These are phyloP conservation scores for Agarophyton chilense DNA, from an alignment of 23 red algal species.

Conservation along the genomic window DNA sequence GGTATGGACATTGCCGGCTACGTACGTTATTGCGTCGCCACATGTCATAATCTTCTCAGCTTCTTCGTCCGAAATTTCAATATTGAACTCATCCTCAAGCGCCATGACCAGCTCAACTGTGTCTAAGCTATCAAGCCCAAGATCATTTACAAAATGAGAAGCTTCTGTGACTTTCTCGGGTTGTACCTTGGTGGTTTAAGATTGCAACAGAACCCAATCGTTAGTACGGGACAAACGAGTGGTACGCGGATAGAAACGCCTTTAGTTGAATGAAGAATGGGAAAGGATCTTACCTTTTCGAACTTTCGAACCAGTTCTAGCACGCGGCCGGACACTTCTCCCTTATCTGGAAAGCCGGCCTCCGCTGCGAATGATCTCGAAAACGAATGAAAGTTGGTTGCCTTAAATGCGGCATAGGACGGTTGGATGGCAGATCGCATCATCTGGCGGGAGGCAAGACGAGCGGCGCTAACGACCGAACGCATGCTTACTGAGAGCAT, in stretches of 20 bases:
- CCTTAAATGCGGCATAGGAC: not conserved
- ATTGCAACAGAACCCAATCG: not conserved
- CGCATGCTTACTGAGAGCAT: not conserved
- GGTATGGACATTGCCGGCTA: slow-evolving; percentile 79
- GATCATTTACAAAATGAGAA: slow-evolving; percentile 93
- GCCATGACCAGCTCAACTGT: slow-evolving; percentile 99
- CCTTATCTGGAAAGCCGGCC: slow-evolving; percentile 72
- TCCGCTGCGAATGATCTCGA: slow-evolving; percentile 68
- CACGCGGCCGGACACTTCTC: slow-evolving; percentile 77
- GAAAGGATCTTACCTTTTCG: slow-evolving; percentile 81
- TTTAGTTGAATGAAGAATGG: not conserved
- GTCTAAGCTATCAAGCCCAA: slow-evolving; percentile 92
- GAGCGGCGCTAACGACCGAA: not conserved
- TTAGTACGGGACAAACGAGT: not conserved
- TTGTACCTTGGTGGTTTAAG: slow-evolving; percentile 65
- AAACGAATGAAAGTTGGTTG: not conserved
- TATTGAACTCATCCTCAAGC: slow-evolving; percentile 97
- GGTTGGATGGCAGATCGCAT: slow-evolving; percentile 19
- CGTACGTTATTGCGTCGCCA: slow-evolving; percentile 83
- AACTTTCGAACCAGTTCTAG: slow-evolving; percentile 95
- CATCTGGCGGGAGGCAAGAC: slow-evolving; percentile 15
- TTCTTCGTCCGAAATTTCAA: slow-evolving; percentile 93
- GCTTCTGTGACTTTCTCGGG: slow-evolving; percentile 85
- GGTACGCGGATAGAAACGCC: not conserved
- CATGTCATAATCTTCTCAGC: slow-evolving; percentile 96